Evolutionary conservation across 2,329 filamentous ascomycete genomes (phyloP).

Genomic region (Colletotrichum sp.): DNA sequence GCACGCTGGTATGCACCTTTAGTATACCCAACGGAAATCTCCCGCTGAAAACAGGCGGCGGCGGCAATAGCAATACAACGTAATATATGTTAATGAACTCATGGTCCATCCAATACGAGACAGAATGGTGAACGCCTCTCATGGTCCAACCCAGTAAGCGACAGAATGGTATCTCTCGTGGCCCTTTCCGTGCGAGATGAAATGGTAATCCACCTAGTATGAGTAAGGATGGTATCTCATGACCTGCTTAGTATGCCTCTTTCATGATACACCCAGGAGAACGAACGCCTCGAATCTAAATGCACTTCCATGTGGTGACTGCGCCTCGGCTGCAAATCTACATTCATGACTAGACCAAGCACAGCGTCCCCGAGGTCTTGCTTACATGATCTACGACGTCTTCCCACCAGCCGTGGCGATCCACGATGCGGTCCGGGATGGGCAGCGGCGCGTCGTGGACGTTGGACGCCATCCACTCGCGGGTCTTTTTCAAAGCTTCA

Average conservation of each 20-base stretch:
- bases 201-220: not conserved
- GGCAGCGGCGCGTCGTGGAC: conserved; percentile 12
- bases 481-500: conserved; percentile 35
- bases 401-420: conserved; percentile 45
- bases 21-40: not conserved
- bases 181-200: no score
- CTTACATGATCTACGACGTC: conserved; percentile 36
- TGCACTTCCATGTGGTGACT: not conserved
- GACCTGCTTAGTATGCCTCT: not conserved
- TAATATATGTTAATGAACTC: not conserved
- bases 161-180: not conserved
- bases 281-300: not conserved
- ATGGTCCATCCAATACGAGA: not conserved
- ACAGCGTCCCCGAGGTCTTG: conserved; percentile 39
- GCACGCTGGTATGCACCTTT: not conserved
- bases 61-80: not conserved
- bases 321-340: not conserved
- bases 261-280: not conserved
- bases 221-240: not conserved
- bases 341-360: conserved; percentile 34
- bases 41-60: not conserved
- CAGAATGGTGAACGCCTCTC: not conserved
- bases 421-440: conserved; percentile 28
- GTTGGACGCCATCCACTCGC: conserved; percentile 38
- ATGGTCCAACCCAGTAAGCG: not conserved